Percentiles rank a stretch among this genome's conserved stretches.
phyloP scores from a whole-genome alignment of 106 monocot genomes.

The Acanthochlamys bracteata region DNA sequence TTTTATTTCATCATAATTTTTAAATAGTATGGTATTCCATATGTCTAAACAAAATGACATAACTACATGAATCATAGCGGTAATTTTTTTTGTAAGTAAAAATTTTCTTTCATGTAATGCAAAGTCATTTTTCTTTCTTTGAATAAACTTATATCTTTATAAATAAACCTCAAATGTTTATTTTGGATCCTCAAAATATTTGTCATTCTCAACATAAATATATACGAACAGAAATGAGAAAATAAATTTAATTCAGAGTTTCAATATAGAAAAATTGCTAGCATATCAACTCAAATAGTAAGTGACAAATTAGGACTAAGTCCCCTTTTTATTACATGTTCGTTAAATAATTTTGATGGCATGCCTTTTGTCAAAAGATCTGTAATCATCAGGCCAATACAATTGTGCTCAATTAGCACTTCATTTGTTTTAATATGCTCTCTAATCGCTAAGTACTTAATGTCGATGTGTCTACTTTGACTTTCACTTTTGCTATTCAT shows the following conservation, averaged over 20 bases:
- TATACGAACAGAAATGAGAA: too few relatives aligned
- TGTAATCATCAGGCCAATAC: too few relatives aligned
- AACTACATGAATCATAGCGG: constrained; percentile 7
- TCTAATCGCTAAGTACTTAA: constrained; percentile 3
- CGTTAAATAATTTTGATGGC: too few relatives aligned
- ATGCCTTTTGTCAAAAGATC: too few relatives aligned
- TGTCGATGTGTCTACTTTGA: neutral
- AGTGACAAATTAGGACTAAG: neutral
- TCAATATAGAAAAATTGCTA: neutral
- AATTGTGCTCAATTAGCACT: constrained; percentile 4
- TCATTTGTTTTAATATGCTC: neutral
- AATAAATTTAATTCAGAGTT: too few relatives aligned
- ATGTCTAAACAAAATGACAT: too few relatives aligned
- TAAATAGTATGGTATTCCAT: too few relatives aligned
- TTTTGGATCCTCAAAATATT: too few relatives aligned
- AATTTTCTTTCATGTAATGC: neutral
- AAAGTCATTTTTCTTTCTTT: neutral
- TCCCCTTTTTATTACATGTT: neutral
- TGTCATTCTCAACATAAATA: too few relatives aligned
- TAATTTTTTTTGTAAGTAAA: neutral
- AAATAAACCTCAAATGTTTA: too few relatives aligned
- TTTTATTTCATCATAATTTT: too few relatives aligned
- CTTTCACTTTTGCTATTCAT: constrained; percentile 5
- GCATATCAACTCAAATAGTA: neutral
- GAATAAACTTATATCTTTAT: too few relatives aligned